Evolutionary conservation across 2,329 filamentous ascomycete genomes (phyloP), one percentile per base, ranked within the genome.

Genomic region (Trichoderma sp.): DNA sequence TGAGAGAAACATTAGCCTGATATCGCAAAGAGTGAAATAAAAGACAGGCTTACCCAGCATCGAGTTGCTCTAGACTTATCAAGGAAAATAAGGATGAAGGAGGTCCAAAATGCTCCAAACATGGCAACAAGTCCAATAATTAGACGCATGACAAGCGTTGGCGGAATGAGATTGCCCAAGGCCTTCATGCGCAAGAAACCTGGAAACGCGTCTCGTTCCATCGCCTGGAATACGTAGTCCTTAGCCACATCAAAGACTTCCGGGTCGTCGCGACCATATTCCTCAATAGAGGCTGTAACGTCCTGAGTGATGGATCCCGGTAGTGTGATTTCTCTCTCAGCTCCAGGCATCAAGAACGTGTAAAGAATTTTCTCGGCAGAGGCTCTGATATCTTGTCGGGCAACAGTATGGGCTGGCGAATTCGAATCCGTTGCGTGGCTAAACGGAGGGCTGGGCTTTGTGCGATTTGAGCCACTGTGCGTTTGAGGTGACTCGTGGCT

Each of bases 291-390:
- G 24, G 91, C 88, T 51, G 94, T 97, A 73, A 98, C 95, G 28
- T 95, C 91, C 70, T 92, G 88, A 0, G 95, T 92, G 78, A 98
- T 97, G 39, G 90, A 90, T 73, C 95, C 92, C 0, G 96, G 95
- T 6, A 99, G 88, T 61, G 95, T 94, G 76, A 99, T 98, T 82
- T 99, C 96, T 76, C 97, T 90, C 83, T 99, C 96, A 0, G 96
- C 93, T n/a, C 94, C 95, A 0, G 95, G 94, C 2, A 99, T 89
- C 6, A 99, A 86, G 79, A 96, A 99, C 1, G 95, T 98, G 83
- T 98, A 99, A n/a, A 99, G 88, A 65, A 99, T 98, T 87, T 97
- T 98, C 84, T 98, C 96, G 0, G 97, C 97, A 3, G 94, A 97
- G 11, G 94, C 92, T 71, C 94, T 90, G 76, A 99, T 94, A 78